Evolutionary conservation across 2,329 filamentous ascomycete species (phyloP).

Genomic region (Monilinia fructicola): DNA sequence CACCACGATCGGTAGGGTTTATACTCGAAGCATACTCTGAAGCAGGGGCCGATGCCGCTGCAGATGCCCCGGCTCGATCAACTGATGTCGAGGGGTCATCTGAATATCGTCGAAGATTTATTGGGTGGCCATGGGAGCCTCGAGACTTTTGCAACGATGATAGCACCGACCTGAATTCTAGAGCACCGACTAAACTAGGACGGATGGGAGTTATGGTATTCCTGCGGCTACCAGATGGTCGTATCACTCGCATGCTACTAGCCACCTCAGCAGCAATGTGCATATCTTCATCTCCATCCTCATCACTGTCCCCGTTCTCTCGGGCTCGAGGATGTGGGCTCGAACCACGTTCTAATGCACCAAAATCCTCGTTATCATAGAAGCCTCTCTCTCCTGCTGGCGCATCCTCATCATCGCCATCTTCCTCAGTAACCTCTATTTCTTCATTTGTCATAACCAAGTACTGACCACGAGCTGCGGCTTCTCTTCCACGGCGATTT

Average conservation of each 20-base stretch:
- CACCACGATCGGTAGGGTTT: conserved; percentile 42
- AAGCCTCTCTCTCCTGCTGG: conserved; percentile 40
- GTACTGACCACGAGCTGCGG: conserved; percentile 72
- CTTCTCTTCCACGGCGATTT: conserved; percentile 62
- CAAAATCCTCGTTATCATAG: conserved; percentile 38
- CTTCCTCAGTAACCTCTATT: conserved; percentile 64
- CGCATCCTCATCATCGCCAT: conserved; percentile 58
- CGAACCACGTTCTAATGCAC: conserved; percentile 35
- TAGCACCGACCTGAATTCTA: conserved; percentile 90
- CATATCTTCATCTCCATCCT: conserved; percentile 56
- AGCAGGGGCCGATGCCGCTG: conserved; percentile 46
- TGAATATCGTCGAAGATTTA: conserved; percentile 68
- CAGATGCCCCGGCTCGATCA: conserved; percentile 43
- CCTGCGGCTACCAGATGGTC: conserved; percentile 63
- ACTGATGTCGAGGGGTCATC: conserved; percentile 48
- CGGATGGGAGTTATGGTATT: conserved; percentile 83
- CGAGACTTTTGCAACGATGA: conserved; percentile 82
- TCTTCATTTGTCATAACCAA: conserved; percentile 55
- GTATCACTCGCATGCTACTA: conserved; percentile 86
- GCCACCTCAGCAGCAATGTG: conserved; percentile 79
- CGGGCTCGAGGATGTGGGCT: conserved; percentile 47
- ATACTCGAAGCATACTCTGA: conserved; percentile 41
- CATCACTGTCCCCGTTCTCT: conserved; percentile 45
- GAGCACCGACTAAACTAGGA: conserved; percentile 85
- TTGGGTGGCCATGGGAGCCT: conserved; percentile 69